A percentile compares a stretch with the other conserved stretches of the same genome.
Evolutionary conservation across 257 asterid genomes (phyloP).

Genomic region (Mitragyna speciosa): DNA sequence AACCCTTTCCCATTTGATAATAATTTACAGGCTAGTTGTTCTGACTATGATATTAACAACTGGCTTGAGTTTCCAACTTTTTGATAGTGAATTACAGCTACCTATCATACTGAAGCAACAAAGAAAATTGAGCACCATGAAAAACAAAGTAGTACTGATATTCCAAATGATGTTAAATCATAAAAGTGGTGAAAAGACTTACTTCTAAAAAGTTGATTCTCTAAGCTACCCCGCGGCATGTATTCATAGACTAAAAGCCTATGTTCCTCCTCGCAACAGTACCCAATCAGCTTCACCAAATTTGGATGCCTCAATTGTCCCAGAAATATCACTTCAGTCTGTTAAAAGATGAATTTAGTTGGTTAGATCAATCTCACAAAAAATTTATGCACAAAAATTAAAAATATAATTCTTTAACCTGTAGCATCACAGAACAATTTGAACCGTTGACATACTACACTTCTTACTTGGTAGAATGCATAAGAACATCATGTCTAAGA

Average conservation of each 20-base stretch:
- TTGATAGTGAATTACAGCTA: conserved; percentile 6
- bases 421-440: neutral
- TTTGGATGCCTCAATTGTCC: conserved; percentile 85
- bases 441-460: neutral
- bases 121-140: neutral
- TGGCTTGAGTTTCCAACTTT: neutral
- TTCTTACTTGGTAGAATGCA: neutral
- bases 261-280: conserved; percentile 93
- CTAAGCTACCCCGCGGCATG: conserved; percentile 96
- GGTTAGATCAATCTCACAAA: neutral
- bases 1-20: neutral
- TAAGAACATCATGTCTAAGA: neutral
- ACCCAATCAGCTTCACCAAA: conserved; percentile 91
- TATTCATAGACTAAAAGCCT: conserved; percentile 86
- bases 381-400: neutral
- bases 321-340: conserved; percentile 84
- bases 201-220: conserved; percentile 90
- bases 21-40: neutral
- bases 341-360: conserved; percentile 8
- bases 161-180: neutral
- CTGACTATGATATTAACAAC: neutral
- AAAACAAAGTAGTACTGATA: neutral
- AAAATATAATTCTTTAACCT: neutral
- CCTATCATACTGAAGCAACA: neutral
- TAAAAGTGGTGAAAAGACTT: conserved; percentile 18